These are phyloP conservation scores for Zoysia pacifica DNA, from an alignment of 176 grass and related monocot genomes.

Conservation along the genomic window DNA sequence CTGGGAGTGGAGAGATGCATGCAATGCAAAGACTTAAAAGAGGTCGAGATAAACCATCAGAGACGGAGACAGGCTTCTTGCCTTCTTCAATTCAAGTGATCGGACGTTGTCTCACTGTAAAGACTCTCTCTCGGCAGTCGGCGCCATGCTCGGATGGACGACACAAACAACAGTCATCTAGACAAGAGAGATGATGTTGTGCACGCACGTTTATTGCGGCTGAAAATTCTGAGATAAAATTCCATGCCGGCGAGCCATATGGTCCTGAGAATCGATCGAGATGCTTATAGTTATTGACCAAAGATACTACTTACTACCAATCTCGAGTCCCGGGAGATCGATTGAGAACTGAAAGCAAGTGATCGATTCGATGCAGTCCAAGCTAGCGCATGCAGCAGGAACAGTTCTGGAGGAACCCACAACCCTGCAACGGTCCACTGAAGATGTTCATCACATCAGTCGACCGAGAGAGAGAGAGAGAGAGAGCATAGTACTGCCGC, in stretches of 20 bases:
- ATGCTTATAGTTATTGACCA: too few relatives aligned
- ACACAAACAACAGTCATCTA: not conserved
- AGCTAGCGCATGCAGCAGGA: not conserved
- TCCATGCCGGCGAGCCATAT: not conserved
- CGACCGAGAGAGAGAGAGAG: not conserved
- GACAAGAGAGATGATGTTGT: too few relatives aligned
- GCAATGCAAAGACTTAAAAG: not conserved
- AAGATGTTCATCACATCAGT: constrained; percentile 10
- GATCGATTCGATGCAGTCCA: too few relatives aligned
- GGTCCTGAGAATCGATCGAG: not conserved
- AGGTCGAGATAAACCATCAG: not conserved
- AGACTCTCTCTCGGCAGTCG: constrained; percentile 41
- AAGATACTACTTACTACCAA: too few relatives aligned
- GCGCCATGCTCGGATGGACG: constrained; percentile 6
- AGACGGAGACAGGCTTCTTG: too few relatives aligned
- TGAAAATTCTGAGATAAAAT: not conserved
- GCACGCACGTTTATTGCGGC: not conserved
- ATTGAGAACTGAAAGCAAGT: too few relatives aligned
- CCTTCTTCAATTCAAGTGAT: constrained; percentile 30
- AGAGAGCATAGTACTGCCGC: not conserved
- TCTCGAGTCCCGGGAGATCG: not conserved
- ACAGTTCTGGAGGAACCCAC: constrained; percentile 14
- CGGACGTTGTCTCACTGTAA: constrained; percentile 63
- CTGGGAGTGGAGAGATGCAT: not conserved
- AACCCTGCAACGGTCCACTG: not conserved